Evolutionary conservation across 441 rosid species (phyloP), one percentile per base, ranked within the genome.

Genomic region (Eutrema salsugineum): DNA sequence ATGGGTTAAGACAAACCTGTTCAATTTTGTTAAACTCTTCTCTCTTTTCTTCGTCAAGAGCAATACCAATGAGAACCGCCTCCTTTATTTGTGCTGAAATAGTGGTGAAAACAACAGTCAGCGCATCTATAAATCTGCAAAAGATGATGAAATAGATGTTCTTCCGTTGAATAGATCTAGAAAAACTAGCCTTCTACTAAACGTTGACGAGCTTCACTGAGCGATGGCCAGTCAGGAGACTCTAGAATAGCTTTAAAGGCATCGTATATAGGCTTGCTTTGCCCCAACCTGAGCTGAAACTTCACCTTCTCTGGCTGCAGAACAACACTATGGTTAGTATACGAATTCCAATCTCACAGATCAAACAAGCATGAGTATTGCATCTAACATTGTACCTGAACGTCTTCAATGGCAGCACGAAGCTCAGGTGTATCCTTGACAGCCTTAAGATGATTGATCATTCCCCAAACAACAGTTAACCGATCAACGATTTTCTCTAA

Each of bases 381-480:
- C 22, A 35, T 24, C 1, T 24, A 44, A 16, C n/a, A 66, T 66
- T 39, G 20, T 42, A 90, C 97, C 87, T 93, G 98, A 71, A 93
- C 97, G 71, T 93, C 94, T 80, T 89, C 96, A 43, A 93, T 86
- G 14, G 98, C 96, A 69, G 96, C 75, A 77, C 98, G 92, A 51
- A 91, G 90, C 78, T 93, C 97, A n/a, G 86, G 54, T 1, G 91
- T 79, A 67, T 93, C 97, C 83, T 87, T 91, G 12, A 93, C 94
- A 64, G 87, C 63, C 76, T 91, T 91, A 42, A 91, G 91, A 78
- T 93, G 98, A 80, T 81, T 85, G 59, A 91, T 73, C 70, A 86
- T 77, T 62, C 91, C 93, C 98, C 96, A 93, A 64, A 86, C 85
- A 35, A 91, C 89, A 68, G 68, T 11, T 77, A 89, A 73, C 11